These are phyloP conservation scores for Debaryomyces singareniensis DNA, from an alignment of 1,139 yeast species.

Conservation along the genomic window DNA sequence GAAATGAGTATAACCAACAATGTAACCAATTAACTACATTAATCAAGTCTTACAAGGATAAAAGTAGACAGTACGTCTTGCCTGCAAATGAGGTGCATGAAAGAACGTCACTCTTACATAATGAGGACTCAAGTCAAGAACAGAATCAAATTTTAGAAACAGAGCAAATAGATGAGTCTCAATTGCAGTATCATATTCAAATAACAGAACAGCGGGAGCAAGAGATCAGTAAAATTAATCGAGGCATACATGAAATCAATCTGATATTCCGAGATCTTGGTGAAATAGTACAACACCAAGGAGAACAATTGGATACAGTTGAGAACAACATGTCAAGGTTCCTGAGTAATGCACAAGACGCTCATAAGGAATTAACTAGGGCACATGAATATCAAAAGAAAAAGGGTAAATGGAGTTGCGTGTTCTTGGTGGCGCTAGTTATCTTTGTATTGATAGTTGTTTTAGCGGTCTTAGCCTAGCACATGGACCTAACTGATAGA, in stretches of 20 bases:
- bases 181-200: constrained; percentile 65
- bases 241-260: constrained; percentile 79
- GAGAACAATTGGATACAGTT: constrained; percentile 73
- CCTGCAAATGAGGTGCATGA: constrained; percentile 15
- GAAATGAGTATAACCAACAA: constrained; percentile 31
- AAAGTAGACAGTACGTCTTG: constrained; percentile 20
- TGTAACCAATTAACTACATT: constrained; percentile 29
- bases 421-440: constrained; percentile 44
- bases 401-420: constrained; percentile 70
- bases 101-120: constrained; percentile 25
- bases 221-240: constrained; percentile 66
- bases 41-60: constrained; percentile 24
- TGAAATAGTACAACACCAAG: constrained; percentile 73
- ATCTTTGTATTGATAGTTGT: constrained; percentile 33
- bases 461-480: constrained; percentile 30
- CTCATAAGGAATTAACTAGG: constrained; percentile 59
- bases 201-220: constrained; percentile 67
- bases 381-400: constrained; percentile 72
- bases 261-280: constrained; percentile 79
- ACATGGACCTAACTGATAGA: too few relatives aligned
- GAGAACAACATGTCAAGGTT: constrained; percentile 70
- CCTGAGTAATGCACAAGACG: constrained; percentile 64
- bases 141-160: constrained; percentile 28
- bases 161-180: constrained; percentile 46
- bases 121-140: constrained; percentile 11